Evolutionary conservation across 305 asterid genomes (phyloP), one percentile per base, ranked within the genome.

Genomic region (Coffea humblotiana): DNA sequence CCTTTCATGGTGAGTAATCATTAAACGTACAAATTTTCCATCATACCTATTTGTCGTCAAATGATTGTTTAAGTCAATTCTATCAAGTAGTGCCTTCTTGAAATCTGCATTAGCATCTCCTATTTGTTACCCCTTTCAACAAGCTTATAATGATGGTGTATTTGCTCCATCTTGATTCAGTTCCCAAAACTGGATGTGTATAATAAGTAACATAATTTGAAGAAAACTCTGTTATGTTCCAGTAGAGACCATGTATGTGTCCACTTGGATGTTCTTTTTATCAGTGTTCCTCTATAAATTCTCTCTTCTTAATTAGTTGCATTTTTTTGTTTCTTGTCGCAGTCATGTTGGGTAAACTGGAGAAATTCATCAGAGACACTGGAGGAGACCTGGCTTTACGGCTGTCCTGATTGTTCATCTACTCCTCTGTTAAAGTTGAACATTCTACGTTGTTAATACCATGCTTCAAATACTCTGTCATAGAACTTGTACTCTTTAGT

Each of bases 1-100:
- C 83, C 54, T 84, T 82, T 75, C 27, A 65, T 14, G 68, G 82
- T 82, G 71, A 85, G 80, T 19, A 37, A 25, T 29, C 63, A 64
- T 54, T 72, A 29, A 43, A 21, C 29, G 6, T 76, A 16, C 60
- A 71, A 54, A 21, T 32, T 71, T 54, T 40, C 43, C 43, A 40
- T 27, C 8, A 35, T 19, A 49, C 78, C 7, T 35, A 0, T 52
- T 35, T 56, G 69, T 74, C 58, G 16, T 5, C 37, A 54, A 2
- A 35, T 49, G 3, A 74, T 35, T 21, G 23, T 10, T 56, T 12
- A 52, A 56, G 52, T 29, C n/a, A 56, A 43, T 19, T 23, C 63
- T 6, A 56, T 4, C 5, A 18, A 56, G 63, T 15, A 16, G 35
- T 47, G 43, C 37, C 35, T 8, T 12, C 40, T 40, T 40, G 52